Percentiles rank a stretch among this genome's conserved stretches.
Evolutionary conservation across 176 grass and related monocot genomes (phyloP).

Genomic region (Avena insularis): DNA sequence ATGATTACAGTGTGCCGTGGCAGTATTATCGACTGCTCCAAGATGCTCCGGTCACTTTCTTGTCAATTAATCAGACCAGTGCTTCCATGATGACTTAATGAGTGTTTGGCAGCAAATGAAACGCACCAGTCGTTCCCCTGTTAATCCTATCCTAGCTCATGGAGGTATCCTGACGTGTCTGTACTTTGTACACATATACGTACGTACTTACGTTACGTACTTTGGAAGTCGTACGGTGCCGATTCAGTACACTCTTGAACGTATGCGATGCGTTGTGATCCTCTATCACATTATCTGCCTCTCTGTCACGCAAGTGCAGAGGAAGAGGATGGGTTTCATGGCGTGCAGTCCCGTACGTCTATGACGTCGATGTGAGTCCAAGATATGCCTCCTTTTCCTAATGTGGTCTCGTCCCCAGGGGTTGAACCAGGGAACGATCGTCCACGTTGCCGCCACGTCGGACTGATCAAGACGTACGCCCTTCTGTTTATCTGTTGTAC

Average conservation of each 20-base stretch:
- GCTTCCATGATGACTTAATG: background rate
- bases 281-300: too few species aligned
- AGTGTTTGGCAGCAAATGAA: background rate
- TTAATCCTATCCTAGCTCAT: background rate
- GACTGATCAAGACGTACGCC: background rate
- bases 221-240: background rate
- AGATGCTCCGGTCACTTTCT: background rate
- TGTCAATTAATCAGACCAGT: background rate
- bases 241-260: background rate
- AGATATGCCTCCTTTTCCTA: background rate
- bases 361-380: background rate
- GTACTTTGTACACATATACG: background rate
- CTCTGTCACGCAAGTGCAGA: too few species aligned
- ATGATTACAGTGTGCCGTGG: background rate
- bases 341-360: too few species aligned
- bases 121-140: background rate
- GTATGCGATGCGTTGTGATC: too few species aligned
- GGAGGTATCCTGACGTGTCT: background rate
- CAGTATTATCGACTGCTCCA: background rate
- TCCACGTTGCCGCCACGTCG: background rate
- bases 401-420: background rate
- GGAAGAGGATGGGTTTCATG: too few species aligned
- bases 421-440: background rate
- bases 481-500: background rate
- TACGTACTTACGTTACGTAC: too few species aligned